Evolutionary conservation across 805 yeast genomes (phyloP).

Genomic region (Wickerhamomyces queroliae): DNA sequence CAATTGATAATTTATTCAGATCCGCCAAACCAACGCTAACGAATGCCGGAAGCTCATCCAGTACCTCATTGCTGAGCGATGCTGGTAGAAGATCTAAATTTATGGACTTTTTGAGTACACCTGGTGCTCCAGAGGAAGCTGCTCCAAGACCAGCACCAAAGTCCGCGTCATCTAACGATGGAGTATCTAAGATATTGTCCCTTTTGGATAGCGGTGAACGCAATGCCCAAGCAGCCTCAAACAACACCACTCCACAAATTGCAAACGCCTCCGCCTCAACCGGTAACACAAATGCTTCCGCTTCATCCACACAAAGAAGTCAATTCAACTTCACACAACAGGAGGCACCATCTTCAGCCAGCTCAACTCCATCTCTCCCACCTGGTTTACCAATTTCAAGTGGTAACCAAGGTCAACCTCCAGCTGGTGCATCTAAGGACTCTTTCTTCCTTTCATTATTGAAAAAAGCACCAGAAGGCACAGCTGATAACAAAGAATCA

Average conservation of each 20-base stretch:
- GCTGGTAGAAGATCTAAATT: constrained; percentile 22
- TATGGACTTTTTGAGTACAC: constrained; percentile 20
- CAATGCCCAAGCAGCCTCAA: constrained; percentile 5
- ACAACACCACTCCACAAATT: not conserved
- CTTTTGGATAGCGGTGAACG: constrained; percentile 17
- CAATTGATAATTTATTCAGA: constrained; percentile 21
- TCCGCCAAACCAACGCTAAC: constrained; percentile 7
- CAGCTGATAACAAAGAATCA: not conserved
- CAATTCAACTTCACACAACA: constrained; percentile 1
- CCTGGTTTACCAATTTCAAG: constrained; percentile 1
- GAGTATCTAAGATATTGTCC: constrained; percentile 21
- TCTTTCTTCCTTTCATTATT: constrained; percentile 22
- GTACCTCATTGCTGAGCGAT: constrained; percentile 5
- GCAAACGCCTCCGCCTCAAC: not conserved
- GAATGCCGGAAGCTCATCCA: not conserved
- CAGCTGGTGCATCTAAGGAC: constrained; percentile 12
- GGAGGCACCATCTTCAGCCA: not conserved
- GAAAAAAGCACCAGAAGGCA: constrained; percentile 10
- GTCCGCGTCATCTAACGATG: constrained; percentile 6
- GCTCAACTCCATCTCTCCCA: constrained; percentile 3
- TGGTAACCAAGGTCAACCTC: not conserved
- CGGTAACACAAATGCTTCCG: not conserved
- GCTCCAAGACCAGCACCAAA: not conserved
- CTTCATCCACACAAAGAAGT: constrained; percentile 2
- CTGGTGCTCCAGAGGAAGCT: constrained; percentile 9